Base-by-base conservation (phyloP, 768 basidiomycete species). In the Amylocystis lapponica region DNA sequence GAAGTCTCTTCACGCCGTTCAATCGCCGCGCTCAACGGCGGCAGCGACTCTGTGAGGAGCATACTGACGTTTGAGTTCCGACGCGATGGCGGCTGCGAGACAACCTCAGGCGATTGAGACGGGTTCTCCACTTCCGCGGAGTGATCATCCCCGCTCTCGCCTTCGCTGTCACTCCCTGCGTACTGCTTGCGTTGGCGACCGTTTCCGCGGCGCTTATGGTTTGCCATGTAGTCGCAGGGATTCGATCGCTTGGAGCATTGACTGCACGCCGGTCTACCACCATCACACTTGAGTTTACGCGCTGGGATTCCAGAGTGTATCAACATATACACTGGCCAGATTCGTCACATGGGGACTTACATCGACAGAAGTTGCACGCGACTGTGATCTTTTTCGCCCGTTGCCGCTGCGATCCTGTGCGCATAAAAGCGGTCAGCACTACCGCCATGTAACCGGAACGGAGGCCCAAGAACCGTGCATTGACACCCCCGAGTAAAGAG, bases 361-460 rank as follows among this genome's bases (percentile, higher is more conserved):
- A 89, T 49, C 88, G 83, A 68, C 88, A 91, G 62, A 91, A 91
- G 63, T 91, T 89, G 69, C 88, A 91, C 29, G 88, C 88, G 34
- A 90, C 86, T 17, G 83, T 87, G 41, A 90, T 90, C 65, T 91
- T 89, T 71, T 88, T 89, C 41, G 81, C 77, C 45, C 85, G 75
- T 52, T 77, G 77, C 52, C 83, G 82, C 49, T 71, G 71, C 26
- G 78, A 75, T 59, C 72, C 80, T 79, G 52, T 42, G 46, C 29
- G 44, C 30, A n/a, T 5, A 47, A 40, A 7, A 20, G 12, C 36
- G 51, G 51, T 44, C 44, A 37, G 45, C 36, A 22, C 4, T 21
- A 43, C 27, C 22, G 19, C 33, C 29, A 20, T 10, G 30, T 22
- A 34, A 46, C 35, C 29, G 23, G 38, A 32, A 40, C 41, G n/a